Evolutionary conservation across 75 land plant species (phyloP).

Genomic region (Adiantum capillusveneris): DNA sequence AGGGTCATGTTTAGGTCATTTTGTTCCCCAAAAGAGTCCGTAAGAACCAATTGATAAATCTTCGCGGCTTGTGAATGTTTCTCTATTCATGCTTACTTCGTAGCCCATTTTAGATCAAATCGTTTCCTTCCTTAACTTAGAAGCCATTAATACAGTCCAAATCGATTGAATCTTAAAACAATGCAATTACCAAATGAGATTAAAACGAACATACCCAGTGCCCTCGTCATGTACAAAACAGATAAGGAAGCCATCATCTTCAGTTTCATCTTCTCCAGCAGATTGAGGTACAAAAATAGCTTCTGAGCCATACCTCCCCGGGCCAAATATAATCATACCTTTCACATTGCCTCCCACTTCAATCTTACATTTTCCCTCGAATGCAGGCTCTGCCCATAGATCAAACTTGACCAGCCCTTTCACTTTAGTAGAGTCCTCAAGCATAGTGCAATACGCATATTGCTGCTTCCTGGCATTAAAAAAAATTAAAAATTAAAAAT

Average conservation of each 20-base stretch:
- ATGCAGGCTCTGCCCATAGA: conserved; percentile 54
- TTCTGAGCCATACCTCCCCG: conserved; percentile 80
- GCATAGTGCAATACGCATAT: conserved; percentile 58
- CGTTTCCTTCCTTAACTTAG: not conserved
- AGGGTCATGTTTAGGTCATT: no score
- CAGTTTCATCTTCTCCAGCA: conserved; percentile 46
- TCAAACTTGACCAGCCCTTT: conserved; percentile 77
- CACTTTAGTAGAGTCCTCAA: conserved; percentile 49
- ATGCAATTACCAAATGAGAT: not conserved
- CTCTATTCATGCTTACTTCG: no score
- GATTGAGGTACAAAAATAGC: conserved; percentile 74
- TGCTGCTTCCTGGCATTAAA: conserved; percentile 53
- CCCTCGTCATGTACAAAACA: conserved; percentile 81
- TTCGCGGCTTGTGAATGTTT: no score
- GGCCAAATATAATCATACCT: conserved; percentile 63
- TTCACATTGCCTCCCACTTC: conserved; percentile 70
- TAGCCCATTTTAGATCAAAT: not conserved
- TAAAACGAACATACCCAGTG: conserved; percentile 47
- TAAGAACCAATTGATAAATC: no score
- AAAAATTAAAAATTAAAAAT: not conserved
- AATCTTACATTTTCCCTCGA: conserved; percentile 38
- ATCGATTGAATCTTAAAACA: not conserved
- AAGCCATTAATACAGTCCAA: not conserved
- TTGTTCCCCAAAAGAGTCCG: no score
- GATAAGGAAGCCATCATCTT: conserved; percentile 94